phyloP scores from a whole-genome alignment of 768 basidiomycete species.

The Phylloporus rhodoxanthus region DNA sequence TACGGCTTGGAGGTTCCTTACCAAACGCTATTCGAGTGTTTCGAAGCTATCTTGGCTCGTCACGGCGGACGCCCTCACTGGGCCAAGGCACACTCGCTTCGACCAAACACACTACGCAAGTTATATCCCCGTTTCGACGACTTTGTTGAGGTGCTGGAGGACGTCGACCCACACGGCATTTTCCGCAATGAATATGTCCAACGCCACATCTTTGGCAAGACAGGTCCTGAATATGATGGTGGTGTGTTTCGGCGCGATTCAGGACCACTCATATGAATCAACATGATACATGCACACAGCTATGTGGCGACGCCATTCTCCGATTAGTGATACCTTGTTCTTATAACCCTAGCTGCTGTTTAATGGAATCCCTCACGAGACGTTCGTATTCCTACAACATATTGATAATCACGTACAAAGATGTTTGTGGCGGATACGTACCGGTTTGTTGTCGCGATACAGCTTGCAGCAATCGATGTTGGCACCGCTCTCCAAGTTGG shows the following conservation, averaged over 20 bases:
- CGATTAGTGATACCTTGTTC: slow-evolving; percentile 1
- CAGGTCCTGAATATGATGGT: slow-evolving; percentile 33
- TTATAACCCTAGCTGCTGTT: slow-evolving; percentile 76
- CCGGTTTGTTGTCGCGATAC: slow-evolving; percentile 78
- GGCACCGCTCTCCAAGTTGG: slow-evolving; percentile 95
- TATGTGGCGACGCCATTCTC: not conserved
- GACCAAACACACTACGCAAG: slow-evolving; percentile 53
- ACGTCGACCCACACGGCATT: slow-evolving; percentile 68
- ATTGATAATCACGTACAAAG: not conserved
- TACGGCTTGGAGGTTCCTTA: slow-evolving; percentile 83
- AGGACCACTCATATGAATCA: slow-evolving; percentile 7
- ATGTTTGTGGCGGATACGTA: slow-evolving; percentile 21
- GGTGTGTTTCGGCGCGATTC: slow-evolving; percentile 42
- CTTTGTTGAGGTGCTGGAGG: slow-evolving; percentile 59
- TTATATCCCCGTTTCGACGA: slow-evolving; percentile 81
- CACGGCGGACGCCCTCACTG: slow-evolving; percentile 89
- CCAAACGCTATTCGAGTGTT: slow-evolving; percentile 66
- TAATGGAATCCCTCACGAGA: slow-evolving; percentile 75
- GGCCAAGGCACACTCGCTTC: slow-evolving; percentile 85
- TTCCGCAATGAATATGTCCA: slow-evolving; percentile 88
- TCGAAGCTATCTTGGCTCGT: slow-evolving; percentile 62
- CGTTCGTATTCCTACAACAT: slow-evolving; percentile 74
- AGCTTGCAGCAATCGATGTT: slow-evolving; percentile 97
- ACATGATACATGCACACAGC: not conserved
- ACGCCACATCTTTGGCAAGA: slow-evolving; percentile 75